Base-by-base conservation (phyloP, 1,139 yeast genomes). In the Saccharomyces hybrid region DNA sequence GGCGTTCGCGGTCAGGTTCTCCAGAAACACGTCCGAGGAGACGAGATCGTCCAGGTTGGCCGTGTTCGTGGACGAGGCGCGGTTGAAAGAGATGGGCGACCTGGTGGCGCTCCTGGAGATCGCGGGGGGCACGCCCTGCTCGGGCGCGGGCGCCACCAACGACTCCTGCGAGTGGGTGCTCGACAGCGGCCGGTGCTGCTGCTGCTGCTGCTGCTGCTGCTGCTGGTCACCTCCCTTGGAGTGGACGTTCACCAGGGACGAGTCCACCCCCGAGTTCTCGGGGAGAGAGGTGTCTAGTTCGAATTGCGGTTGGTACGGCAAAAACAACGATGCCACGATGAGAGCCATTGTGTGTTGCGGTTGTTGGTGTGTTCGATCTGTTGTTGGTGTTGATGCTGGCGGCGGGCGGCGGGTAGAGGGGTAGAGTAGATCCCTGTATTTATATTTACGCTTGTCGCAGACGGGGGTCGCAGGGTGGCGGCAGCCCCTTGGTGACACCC, bases 231-330 rank as follows among this genome's bases (percentile, higher is more conserved):
- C 9, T 4, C 50, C 49, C 5, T 49, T 50, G 38, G 54, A 13
- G 8, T 54, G 53, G 6, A 62, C 56, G 47, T 61, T 61, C 14
- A 63, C 63, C 47, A 63, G 53, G 44, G 59, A 57, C 3, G 66
- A 57, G 32, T 65, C 70, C 3, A 59, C 63, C 23, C 57, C 64
- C 23, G 62, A 63, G 14, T 64, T 55, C 46, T 59, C 64, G 27
- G 54, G 61, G 26, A 55, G 56, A 16, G 61, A 55, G 13, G 64
- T 63, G 31, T 60, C 58, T 14, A 66, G 60, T 58, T 67, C 69
- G 50, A 68, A 68, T 51, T 67, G 71, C 11, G 71, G 71, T 49
- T 67, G 65, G 53, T 63, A 62, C 11, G 71, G 71, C 50, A 68
- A 57, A 54, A 68, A 68, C 51, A 68, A 54, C n/a, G 71, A 67